These are phyloP conservation scores for Pichia exigua DNA, from an alignment of 805 yeast genomes.

Conservation along the genomic window DNA sequence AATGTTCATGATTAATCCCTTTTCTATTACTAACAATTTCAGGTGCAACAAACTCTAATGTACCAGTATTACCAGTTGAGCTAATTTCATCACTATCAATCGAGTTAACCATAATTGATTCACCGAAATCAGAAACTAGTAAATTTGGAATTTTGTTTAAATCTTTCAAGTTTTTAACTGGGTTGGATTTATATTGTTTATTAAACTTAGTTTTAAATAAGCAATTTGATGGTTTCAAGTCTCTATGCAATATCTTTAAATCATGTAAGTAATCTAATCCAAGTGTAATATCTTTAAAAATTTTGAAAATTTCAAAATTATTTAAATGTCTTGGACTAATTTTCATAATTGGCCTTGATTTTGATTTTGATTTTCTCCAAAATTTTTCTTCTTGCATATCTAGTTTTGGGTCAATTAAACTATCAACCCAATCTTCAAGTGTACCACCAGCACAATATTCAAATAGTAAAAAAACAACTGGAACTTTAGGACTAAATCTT, in stretches of 20 bases:
- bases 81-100: conserved; percentile 33
- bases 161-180: conserved; percentile 19
- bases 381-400: conserved; percentile 32
- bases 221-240: conserved; percentile 85
- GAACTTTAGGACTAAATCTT: conserved; percentile 47
- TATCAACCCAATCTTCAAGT: conserved; percentile 54
- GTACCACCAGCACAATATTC: conserved; percentile 90
- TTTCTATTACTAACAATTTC: conserved; percentile 44
- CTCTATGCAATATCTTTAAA: conserved; percentile 77
- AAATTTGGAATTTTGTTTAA: conserved; percentile 48
- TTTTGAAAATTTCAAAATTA: conserved; percentile 56
- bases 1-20: conserved; percentile 21
- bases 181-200: conserved; percentile 13
- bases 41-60: conserved; percentile 83
- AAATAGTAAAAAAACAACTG: conserved; percentile 67
- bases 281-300: conserved; percentile 56
- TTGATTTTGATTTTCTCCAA: conserved; percentile 19
- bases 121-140: conserved; percentile 85
- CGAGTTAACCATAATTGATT: conserved; percentile 68
- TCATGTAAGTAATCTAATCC: conserved; percentile 70
- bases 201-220: conserved; percentile 39
- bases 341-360: background rate
- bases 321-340: conserved; percentile 28
- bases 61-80: conserved; percentile 79
- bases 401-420: conserved; percentile 30